Percentiles rank a stretch among this genome's conserved stretches.
These are phyloP conservation scores for Rosa rugosa DNA, from an alignment of 306 rosid genomes.

Conservation along the genomic window DNA sequence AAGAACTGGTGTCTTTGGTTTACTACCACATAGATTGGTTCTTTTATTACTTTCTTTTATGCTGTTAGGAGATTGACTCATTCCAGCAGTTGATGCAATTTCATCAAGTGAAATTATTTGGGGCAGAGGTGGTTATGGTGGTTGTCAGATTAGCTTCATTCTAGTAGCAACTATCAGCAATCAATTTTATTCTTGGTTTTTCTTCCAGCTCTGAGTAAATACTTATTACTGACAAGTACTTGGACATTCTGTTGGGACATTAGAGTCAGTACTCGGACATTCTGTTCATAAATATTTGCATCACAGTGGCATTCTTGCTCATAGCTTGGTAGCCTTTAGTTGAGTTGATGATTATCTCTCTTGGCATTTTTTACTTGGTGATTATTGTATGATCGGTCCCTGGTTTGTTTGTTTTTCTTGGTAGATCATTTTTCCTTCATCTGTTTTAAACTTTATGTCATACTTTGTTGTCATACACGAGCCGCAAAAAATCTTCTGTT, in stretches of 20 bases:
- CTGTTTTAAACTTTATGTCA: background rate
- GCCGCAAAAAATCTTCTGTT: background rate
- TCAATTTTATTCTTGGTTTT: background rate
- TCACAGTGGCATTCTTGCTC: background rate
- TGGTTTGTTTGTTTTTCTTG: background rate
- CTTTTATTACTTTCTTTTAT: background rate
- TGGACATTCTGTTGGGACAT: background rate
- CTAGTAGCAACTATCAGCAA: background rate
- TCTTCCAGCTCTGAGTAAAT: background rate
- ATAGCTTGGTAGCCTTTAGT: background rate
- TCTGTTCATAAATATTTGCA: background rate
- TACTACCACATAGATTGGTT: background rate
- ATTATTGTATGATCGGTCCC: background rate
- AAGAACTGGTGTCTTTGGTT: background rate
- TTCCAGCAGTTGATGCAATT: background rate
- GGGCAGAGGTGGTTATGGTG: background rate
- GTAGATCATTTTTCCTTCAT: background rate
- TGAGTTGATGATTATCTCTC: background rate
- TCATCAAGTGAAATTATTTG: background rate
- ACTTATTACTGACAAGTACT: background rate
- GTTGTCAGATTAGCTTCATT: background rate
- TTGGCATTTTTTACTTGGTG: background rate
- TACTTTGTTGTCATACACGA: background rate
- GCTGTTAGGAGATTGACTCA: background rate
- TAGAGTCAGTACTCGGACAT: background rate